Conservation (phyloP, 352 stramenopile genomes). For the Plasmopara muralis region DNA sequence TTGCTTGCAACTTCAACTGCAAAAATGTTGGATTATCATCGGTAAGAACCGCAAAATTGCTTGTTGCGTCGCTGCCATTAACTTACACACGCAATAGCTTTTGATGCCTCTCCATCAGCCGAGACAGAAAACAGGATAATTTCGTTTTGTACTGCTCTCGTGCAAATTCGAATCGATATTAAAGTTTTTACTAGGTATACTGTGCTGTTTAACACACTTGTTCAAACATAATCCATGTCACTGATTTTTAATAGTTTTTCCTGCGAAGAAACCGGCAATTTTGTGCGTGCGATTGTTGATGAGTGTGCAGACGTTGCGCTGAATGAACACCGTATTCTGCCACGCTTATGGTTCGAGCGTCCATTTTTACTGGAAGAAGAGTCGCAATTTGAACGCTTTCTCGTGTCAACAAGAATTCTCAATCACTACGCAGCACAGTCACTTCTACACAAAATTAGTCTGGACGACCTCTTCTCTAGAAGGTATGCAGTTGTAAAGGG, state of each 20-base stretch:
- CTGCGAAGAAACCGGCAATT: slow-evolving; percentile 28
- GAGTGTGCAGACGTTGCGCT: slow-evolving; percentile 45
- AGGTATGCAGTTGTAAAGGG: slow-evolving; percentile 17
- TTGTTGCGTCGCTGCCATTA: neutral
- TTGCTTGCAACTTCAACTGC: slow-evolving; percentile 44
- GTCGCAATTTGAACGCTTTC: slow-evolving; percentile 66
- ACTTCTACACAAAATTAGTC: slow-evolving; percentile 54
- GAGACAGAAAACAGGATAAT: slow-evolving; percentile 17
- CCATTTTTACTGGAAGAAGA: slow-evolving; percentile 71
- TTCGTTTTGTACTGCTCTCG: slow-evolving; percentile 46
- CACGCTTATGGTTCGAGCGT: slow-evolving; percentile 66
- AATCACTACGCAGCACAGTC: slow-evolving; percentile 63
- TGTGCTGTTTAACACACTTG: neutral
- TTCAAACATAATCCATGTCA: neutral
- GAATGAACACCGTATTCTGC: slow-evolving; percentile 33
- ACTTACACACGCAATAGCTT: neutral
- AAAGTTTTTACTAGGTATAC: slow-evolving; percentile 44
- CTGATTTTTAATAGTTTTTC: slow-evolving; percentile 16
- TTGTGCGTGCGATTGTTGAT: slow-evolving; percentile 48
- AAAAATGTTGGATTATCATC: slow-evolving; percentile 59
- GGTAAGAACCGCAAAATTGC: slow-evolving; percentile 24
- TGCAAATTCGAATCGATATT: slow-evolving; percentile 50
- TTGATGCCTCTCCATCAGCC: slow-evolving; percentile 1
- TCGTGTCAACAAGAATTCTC: slow-evolving; percentile 58
- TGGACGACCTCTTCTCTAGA: slow-evolving; percentile 47